Conservation (phyloP, 306 rosid species). For the Urtica urens region DNA sequence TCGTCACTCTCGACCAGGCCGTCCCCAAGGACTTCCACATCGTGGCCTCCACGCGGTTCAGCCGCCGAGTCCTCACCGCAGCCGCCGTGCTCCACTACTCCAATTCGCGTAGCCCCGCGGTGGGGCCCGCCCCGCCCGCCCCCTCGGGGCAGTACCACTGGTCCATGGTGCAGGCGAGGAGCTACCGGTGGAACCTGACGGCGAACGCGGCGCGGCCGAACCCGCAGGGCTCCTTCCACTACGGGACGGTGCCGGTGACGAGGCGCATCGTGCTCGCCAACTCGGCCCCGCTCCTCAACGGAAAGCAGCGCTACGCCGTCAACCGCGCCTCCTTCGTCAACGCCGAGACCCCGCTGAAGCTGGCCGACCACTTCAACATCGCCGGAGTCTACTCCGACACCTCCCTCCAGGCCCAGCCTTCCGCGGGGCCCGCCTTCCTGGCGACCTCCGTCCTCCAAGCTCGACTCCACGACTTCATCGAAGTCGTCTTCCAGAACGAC, state of each 20-base stretch:
- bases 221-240: conserved; percentile 97
- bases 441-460: conserved; percentile 50
- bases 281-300: conserved; percentile 67
- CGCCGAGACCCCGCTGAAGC: conserved; percentile 89
- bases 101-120: conserved; percentile 49
- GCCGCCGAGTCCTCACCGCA: conserved; percentile 40
- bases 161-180: conserved; percentile 88
- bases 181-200: conserved; percentile 88
- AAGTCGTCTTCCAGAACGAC: conserved; percentile 75
- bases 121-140: conserved; percentile 66
- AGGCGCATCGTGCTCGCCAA: conserved; percentile 54
- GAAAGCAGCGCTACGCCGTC: conserved; percentile 70
- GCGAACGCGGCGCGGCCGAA: conserved; percentile 99
- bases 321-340: conserved; percentile 60
- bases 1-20: conserved; percentile 66
- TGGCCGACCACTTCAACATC: conserved; percentile 91
- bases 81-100: conserved; percentile 63
- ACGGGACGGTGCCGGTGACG: conserved; percentile 57
- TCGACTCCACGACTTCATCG: conserved; percentile 72
- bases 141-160: conserved; percentile 45
- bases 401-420: conserved; percentile 52
- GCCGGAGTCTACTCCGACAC: conserved; percentile 51
- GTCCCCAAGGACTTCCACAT: conserved; percentile 82
- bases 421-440: conserved; percentile 36
- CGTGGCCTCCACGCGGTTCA: conserved; percentile 81